phyloP scores from a whole-genome alignment of 2,329 filamentous ascomycete species.

The Juglanconis juglandina region DNA sequence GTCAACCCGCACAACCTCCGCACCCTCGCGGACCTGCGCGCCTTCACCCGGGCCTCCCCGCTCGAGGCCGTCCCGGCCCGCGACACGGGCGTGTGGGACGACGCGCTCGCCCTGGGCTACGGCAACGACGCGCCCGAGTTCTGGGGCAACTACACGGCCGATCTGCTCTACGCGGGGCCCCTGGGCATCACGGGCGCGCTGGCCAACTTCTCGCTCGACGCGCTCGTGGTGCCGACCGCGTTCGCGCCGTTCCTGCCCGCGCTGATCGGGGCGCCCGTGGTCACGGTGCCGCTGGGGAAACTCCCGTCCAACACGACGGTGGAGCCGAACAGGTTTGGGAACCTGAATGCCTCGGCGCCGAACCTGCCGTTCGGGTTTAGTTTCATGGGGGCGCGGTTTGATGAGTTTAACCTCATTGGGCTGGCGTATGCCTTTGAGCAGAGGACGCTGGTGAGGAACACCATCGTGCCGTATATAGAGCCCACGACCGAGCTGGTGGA shows the following conservation, averaged over 20 bases:
- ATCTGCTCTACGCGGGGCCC: conserved; percentile 52
- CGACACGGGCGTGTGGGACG: conserved; percentile 57
- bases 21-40: conserved; percentile 46
- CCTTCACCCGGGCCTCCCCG: conserved; percentile 51
- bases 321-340: conserved; percentile 1
- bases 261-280: conserved; percentile 12
- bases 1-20: conserved; percentile 56
- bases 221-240: conserved; percentile 10
- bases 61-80: conserved; percentile 58
- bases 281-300: conserved; percentile 10
- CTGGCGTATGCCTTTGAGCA: conserved; percentile 69
- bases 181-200: conserved; percentile 54
- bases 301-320: neutral
- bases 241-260: conserved; percentile 10
- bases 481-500: conserved; percentile 32
- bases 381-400: conserved; percentile 59
- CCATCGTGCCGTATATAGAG: conserved; percentile 26
- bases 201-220: conserved; percentile 13
- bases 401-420: conserved; percentile 58
- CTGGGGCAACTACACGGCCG: conserved; percentile 53
- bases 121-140: conserved; percentile 55
- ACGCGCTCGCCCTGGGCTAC: conserved; percentile 46
- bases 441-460: conserved; percentile 35
- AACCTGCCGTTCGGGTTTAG: conserved; percentile 50
- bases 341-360: conserved; percentile 6